Conservation (phyloP, 441 rosid genomes). For the Corymbia citriodora region DNA sequence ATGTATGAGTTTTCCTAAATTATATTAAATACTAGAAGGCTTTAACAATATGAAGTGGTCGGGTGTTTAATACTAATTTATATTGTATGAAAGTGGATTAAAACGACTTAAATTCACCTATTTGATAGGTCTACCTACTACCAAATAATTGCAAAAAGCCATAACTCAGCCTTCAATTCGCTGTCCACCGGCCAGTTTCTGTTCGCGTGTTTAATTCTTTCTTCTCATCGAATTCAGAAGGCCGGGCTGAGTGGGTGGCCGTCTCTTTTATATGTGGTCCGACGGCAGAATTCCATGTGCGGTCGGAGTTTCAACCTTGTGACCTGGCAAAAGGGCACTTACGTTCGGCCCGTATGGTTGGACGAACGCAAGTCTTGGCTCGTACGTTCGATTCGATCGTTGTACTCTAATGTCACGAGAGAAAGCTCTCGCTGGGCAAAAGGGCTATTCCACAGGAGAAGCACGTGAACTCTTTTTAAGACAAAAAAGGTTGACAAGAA, state of each 20-base stretch:
- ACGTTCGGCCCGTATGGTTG: neutral
- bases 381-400: too few relatives aligned
- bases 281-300: neutral
- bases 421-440: neutral
- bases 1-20: neutral
- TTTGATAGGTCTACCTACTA: neutral
- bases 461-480: neutral
- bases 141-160: neutral
- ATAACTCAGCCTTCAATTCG: neutral
- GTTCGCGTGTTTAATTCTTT: neutral
- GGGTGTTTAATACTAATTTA: fast-evolving
- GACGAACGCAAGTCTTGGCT: too few relatives aligned
- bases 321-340: neutral
- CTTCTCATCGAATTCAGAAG: neutral
- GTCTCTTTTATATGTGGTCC: neutral
- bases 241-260: neutral
- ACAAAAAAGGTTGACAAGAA: neutral
- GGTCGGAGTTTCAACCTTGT: neutral
- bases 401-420: too few relatives aligned
- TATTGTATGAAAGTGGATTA: neutral
- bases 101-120: fast-evolving
- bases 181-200: neutral
- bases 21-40: too few relatives aligned
- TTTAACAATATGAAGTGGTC: neutral
- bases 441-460: neutral